Percentiles rank a stretch among this genome's conserved stretches.
phyloP scores from a whole-genome alignment of 2,329 filamentous ascomycete genomes.

The Stemphylium beticola region DNA sequence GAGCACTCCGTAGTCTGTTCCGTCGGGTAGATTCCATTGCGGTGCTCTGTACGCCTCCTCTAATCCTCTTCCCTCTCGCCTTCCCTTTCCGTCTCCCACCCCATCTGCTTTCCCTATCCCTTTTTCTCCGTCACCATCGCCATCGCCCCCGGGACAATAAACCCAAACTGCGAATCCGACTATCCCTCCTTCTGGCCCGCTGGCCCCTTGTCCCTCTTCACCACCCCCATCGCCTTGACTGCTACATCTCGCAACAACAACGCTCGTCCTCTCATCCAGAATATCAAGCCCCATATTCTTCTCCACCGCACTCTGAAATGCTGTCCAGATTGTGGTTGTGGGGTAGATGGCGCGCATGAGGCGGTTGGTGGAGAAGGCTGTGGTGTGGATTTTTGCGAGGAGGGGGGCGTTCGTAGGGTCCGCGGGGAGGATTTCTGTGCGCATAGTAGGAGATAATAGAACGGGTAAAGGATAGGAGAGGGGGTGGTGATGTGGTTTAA shows the following conservation, averaged over 20 bases:
- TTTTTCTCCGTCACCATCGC: not conserved
- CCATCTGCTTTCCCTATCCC: not conserved
- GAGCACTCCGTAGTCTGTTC: slow-evolving; percentile 9
- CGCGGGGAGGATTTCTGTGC: slow-evolving; percentile 1
- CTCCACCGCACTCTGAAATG: slow-evolving; percentile 6
- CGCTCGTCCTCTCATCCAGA: slow-evolving; percentile 5
- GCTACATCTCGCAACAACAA: not conserved
- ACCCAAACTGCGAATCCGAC: slow-evolving; percentile 13
- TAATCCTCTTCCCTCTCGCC: not conserved
- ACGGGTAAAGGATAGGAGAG: too few relatives aligned
- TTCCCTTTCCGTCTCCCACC: too few relatives aligned
- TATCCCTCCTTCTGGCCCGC: slow-evolving; percentile 1
- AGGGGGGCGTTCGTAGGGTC: not conserved
- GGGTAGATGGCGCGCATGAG: slow-evolving; percentile 16
- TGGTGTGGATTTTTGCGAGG: slow-evolving; percentile 7
- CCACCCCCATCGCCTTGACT: not conserved
- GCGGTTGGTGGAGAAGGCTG: slow-evolving; percentile 11
- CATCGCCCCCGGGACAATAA: not conserved
- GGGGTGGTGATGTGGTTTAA: too few relatives aligned
- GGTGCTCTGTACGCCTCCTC: not conserved
- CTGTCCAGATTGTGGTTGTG: slow-evolving; percentile 7
- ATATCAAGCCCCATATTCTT: slow-evolving; percentile 9
- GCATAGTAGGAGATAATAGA: too few relatives aligned
- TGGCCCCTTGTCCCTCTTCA: not conserved
- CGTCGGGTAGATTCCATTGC: slow-evolving; percentile 10